phyloP scores from a whole-genome alignment of 164 flowering plant species.

The Stephania cephalantha region DNA sequence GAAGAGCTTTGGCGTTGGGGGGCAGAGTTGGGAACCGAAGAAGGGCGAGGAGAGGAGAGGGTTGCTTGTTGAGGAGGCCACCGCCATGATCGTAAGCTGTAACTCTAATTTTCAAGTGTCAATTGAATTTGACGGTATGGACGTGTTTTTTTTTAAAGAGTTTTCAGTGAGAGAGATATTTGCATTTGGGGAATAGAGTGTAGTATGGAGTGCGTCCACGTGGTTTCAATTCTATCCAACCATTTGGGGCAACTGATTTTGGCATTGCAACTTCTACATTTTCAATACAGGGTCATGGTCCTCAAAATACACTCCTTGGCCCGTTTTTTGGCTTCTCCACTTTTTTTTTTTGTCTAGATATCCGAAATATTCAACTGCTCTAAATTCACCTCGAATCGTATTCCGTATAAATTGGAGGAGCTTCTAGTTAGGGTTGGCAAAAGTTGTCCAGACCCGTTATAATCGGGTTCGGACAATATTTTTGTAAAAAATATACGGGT shows the following conservation, averaged over 20 bases:
- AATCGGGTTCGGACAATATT: too few species aligned
- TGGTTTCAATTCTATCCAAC: slow-evolving; percentile 22
- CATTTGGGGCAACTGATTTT: neutral
- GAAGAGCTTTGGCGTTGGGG: slow-evolving; percentile 38
- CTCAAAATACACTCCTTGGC: too few species aligned
- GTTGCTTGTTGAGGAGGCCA: slow-evolving; percentile 32
- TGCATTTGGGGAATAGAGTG: neutral
- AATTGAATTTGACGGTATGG: too few species aligned
- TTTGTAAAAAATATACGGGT: too few species aligned
- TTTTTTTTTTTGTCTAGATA: too few species aligned
- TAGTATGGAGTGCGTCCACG: slow-evolving; percentile 12
- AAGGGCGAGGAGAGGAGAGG: slow-evolving; percentile 50
- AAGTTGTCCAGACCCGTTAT: too few species aligned
- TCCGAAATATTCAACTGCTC: too few species aligned
- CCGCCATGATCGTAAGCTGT: slow-evolving; percentile 11
- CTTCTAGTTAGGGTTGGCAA: too few species aligned
- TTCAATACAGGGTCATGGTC: too few species aligned
- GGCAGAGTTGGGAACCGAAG: slow-evolving; percentile 40
- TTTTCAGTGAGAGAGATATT: neutral
- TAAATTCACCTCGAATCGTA: too few species aligned
- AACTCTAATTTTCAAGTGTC: neutral
- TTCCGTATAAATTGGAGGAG: too few species aligned
- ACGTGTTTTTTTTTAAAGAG: neutral
- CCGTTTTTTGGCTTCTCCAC: too few species aligned
- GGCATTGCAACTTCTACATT: neutral